Evolutionary conservation across 2,329 filamentous ascomycete species (phyloP), one percentile per base, ranked within the genome.

Genomic region (Exophiala phaeomuriformis): DNA sequence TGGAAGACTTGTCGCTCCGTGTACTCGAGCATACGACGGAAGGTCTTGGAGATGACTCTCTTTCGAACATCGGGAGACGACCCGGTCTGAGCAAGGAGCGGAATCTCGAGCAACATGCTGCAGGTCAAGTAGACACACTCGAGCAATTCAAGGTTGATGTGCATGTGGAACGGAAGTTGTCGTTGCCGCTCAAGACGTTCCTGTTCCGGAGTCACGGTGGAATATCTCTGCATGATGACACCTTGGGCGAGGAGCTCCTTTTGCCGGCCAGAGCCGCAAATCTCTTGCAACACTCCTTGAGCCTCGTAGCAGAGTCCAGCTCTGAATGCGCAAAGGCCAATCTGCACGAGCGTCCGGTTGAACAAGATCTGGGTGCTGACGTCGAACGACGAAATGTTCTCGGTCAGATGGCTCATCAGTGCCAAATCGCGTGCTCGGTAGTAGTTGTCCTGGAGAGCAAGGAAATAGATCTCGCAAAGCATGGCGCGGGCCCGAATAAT

Each of bases 1-100:
- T 90, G 97, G 78, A 98, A 98, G 71, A 98, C 95, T 72, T 98
- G 93, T 65, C 93, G 85, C 81, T 98, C 93, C 71, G 97, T 93
- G 77, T 98, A 98, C 74, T 98, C 94, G 63, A 98, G 82, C 87
- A 98, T 95, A 63, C 93, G 89, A 65, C 93, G 88, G 80, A 97
- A 98, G 2, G 93, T 97, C 82, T 98, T 98, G 79, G 90, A 96
- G 71, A 98, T 97, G 66, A 97, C 83, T 59, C 91, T 84, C 81
- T 96, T 96, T 81, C 89, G 94, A 71, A 97, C 83, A 69, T 98
- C 93, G 8, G 93, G 94, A 27, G 91, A 93, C 5, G 91, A 97
- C 62, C 93, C 93, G 35, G 91, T 94, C 74, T 97, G 93, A 46
- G 93, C 94, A 64, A 98, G 84, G 44, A 97, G 84, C 56, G 93